Base-by-base conservation (phyloP, 2,329 filamentous ascomycete genomes). In the Sporothrix luriei region DNA sequence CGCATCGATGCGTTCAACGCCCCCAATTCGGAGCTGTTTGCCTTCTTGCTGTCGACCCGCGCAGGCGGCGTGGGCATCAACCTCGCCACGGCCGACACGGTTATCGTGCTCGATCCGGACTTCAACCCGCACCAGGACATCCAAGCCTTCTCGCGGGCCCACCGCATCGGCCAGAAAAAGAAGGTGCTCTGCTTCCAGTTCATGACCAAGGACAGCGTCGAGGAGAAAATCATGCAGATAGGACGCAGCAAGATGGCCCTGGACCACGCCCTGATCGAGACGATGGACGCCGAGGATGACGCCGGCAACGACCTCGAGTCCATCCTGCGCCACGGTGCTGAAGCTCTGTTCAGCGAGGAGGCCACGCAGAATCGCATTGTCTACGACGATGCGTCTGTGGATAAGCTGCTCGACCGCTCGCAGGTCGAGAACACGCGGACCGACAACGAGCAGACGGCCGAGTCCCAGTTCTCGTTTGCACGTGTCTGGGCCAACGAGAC, bases 121-220 rank as follows among this genome's bases (percentile, higher is more conserved):
- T 98, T 97, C 83, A 99, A 99, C 72, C 95, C 95, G 0, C 95
- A 99, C 76, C 95, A 99, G 79, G 96, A 99, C 76, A 91, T 99
- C 52, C 95, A 99, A 78, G 95, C 95, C 0, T 84, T 99, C 40
- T 97, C 94, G 40, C 89, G 96, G 73, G 95, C 94, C 21, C 95
- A 99, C 79, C 90, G 95, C 33, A 98, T 99, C 73, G 96, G 96
- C 0, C 96, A 99, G 79, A 93, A 93, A 79, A 93, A 95, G 74
- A 97, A 96, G 75, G 95, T 99, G 0, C 84, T 99, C 1, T 97
- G 96, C 73, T 97, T 98, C 76, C 94, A 98, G 77, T 82, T 99
- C 0, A 93, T 97, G 83, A 98, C 93, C 1, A 91, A 94, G 71
- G 87, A 90, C 52, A 94, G 90, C 38, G 93, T 91, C 0, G 95